Base-by-base conservation (phyloP, 345 rosid species). In the Aurinia saxatilis region DNA sequence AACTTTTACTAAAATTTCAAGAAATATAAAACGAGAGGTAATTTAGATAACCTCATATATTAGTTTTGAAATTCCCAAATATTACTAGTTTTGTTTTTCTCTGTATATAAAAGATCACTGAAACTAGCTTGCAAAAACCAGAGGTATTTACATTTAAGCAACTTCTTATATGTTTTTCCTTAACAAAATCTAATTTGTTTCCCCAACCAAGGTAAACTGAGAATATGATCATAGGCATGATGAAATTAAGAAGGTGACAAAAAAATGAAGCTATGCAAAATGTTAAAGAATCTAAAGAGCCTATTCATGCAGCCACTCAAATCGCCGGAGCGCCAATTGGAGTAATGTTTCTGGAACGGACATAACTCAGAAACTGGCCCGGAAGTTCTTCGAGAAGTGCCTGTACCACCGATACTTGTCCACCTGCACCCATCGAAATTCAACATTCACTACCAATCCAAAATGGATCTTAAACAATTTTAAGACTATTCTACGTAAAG, bases 301-400 rank as follows among this genome's bases (percentile, higher is more conserved):
- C 36, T 50, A n/a, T 10, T 19, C 34, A 52, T 27, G 31, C 31
- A 27, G 31, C 6, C 31, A 31, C 33, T 70, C 39, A 70, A 48
- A 31, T 39, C 17, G 25, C 34, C 0, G 80, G 50, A 41, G 50
- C 41, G 2, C 63, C 70, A 7, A 16, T 41, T 4, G 98, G 98
- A 70, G 70, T 68, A 45, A 91, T 83, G 15, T 81, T 55, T 63
- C 95, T 72, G 18, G 60, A 15, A 15, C 95, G 80, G 76, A 83
- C 71, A 74, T 86, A 88, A 8, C 72, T 68, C 76, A 91, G 41
- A 70, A 91, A 88, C 78, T 91, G 98, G 21, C 84, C 82, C 1
- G 98, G 98, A 63, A 88, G 77, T 78, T 86, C 96, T 75, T 84
- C 98, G 44, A 91, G 49, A 21, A 88, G 90, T 34, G 85, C 82